phyloP scores from a whole-genome alignment of 331 rosid genomes.

The Cydonia oblonga region DNA sequence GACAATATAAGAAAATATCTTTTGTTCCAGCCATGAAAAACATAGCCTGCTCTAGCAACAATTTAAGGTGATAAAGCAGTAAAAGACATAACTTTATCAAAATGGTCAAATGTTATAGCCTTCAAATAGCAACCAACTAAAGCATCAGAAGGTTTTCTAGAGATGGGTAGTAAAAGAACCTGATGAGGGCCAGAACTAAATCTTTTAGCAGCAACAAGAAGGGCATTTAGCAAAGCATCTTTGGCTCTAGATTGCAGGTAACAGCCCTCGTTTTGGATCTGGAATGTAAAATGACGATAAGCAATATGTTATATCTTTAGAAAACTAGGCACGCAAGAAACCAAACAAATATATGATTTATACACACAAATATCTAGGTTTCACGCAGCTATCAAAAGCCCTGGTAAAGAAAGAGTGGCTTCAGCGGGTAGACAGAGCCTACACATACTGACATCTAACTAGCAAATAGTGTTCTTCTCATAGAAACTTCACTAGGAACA shows the following conservation, averaged over 20 bases:
- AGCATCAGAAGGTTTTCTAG: neutral
- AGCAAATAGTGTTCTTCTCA: neutral
- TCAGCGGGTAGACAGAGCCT: neutral
- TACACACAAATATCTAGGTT: neutral
- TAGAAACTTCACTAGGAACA: neutral
- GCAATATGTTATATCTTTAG: neutral
- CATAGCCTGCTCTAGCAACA: neutral
- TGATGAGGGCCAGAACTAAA: constrained; percentile 83
- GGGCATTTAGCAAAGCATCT: constrained; percentile 82
- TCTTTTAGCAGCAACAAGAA: constrained; percentile 72
- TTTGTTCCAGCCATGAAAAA: neutral
- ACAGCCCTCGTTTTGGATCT: constrained; percentile 83
- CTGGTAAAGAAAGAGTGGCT: neutral
- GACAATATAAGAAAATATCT: neutral
- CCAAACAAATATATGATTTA: neutral
- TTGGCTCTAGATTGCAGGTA: constrained; percentile 55
- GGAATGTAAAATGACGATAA: constrained; percentile 20
- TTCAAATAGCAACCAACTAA: neutral
- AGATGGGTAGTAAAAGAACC: constrained; percentile 31
- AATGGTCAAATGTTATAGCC: neutral
- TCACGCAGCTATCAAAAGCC: neutral
- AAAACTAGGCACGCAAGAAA: neutral
- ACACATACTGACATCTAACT: neutral
- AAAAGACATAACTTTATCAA: neutral
- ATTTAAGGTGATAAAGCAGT: neutral